Base-by-base conservation (phyloP, 2,329 filamentous ascomycete species). In the Cercospora sesami region DNA sequence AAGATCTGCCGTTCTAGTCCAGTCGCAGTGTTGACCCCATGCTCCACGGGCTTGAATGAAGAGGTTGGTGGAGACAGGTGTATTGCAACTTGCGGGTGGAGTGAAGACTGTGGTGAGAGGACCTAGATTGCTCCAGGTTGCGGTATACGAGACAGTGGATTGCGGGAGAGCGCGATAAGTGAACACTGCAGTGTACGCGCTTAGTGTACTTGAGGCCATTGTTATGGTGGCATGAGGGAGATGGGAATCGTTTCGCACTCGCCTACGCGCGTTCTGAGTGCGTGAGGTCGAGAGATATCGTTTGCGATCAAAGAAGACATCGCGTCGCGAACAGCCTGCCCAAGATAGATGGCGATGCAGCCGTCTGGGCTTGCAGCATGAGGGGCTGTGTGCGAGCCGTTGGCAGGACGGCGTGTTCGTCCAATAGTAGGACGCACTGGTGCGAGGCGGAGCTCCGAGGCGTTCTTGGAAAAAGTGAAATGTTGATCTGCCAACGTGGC, bases 111-210 rank as follows among this genome's bases (percentile, higher is more conserved):
- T 66, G 5, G 45, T 66, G 26, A 66, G 45, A 23, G 64, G 58
- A 18, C 64, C 64, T 14, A 66, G 31, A 18, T 66, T 66, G 26
- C 57, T 66, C 64, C 64, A 66, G 14, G 64, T 66, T 14, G 31
- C 64, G n/a, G 64, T 66, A 23, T 61, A 66, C 21, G 64, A 63
- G 26, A 63, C 28, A 7, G 61, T 63, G 42, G 26, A 48, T 4
- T n/a, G 16, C 9, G 12, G 21, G 14, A 18, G 16, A 21, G 26
- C n/a, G n/a, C 45, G 61, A 31, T 57, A 63, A 9, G 61, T 39
- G 12, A 63, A 55, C 26, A 63, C 31, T 1, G 61, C 61, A 1
- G 45, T 18, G 21, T 63, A 63, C 7, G 61, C 61, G 28, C 61
- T 63, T 5, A 63, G 48, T 28, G 61, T 63, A 2, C n/a, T 63